phyloP scores from a whole-genome alignment of 768 basidiomycete genomes.

The Aureoboletus auriporus region DNA sequence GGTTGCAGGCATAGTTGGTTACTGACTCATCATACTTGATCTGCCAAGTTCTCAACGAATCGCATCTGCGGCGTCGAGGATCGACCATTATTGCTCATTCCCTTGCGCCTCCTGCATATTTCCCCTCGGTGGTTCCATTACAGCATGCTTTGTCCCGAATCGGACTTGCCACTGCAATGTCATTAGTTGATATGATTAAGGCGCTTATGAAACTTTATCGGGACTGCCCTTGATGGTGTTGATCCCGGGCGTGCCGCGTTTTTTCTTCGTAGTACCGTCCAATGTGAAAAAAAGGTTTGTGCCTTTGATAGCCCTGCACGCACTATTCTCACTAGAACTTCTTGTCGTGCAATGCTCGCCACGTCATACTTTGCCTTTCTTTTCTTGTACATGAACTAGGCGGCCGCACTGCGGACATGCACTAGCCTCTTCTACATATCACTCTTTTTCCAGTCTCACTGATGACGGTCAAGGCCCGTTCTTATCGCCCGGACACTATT shows the following conservation, averaged over 20 bases:
- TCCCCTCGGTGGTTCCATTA: conserved; percentile 17
- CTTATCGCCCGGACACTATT: not conserved
- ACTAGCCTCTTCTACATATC: not conserved
- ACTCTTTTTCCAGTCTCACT: conserved; percentile 1
- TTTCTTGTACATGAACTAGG: conserved; percentile 4
- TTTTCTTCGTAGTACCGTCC: conserved; percentile 13
- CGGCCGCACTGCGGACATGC: conserved; percentile 27
- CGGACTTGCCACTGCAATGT: conserved; percentile 15
- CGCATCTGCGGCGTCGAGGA: conserved; percentile 12
- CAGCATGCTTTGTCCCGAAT: conserved; percentile 17
- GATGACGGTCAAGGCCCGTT: not conserved
- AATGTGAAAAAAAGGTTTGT: conserved; percentile 22
- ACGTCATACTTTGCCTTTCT: conserved; percentile 10
- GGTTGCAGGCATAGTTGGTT: not conserved
- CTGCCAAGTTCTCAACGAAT: conserved; percentile 12
- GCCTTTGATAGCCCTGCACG: conserved; percentile 19
- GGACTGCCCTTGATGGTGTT: conserved; percentile 23
- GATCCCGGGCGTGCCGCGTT: conserved; percentile 20
- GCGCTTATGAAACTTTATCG: conserved; percentile 29
- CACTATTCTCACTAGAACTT: conserved; percentile 19
- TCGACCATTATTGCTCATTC: conserved; percentile 13
- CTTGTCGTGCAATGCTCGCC: conserved; percentile 17
- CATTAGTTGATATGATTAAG: conserved; percentile 22
- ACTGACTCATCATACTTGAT: conserved; percentile 12
- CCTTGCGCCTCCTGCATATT: conserved; percentile 7